Base-by-base conservation (phyloP, 1,284 basidiomycete species). In the Irpex lacteus region DNA sequence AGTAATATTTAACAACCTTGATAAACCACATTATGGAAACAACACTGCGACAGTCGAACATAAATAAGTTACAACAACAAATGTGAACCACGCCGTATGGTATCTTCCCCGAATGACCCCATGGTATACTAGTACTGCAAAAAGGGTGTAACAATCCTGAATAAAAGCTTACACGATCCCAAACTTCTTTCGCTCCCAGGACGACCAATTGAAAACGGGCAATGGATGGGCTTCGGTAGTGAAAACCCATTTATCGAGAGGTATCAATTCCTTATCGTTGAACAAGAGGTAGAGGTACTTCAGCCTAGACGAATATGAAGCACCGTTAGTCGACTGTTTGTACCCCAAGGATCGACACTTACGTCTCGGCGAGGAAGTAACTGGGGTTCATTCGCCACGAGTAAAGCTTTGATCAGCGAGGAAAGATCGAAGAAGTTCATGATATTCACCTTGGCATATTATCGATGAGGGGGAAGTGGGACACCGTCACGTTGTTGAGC, bases 141-240 rank as follows among this genome's bases (percentile, higher is more conserved):
- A 47, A 47, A 47, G 40, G 11, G 13, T n/a, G 15, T 47, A 13
- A 47, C 40, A 5, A 47, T 34, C 32, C 5, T 34, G 3, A 34
- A 34, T 6, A 47, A 47, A 13, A 1, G 11, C 11, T 32, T 19
- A 53, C 2, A 11, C 18, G 13, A 53, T 53, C 52, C 52, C 52
- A 32, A 53, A 53, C 18, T 53, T 53, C 52, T 19, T 53, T 9
- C 19, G 52, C 70, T 76, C 73, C 66, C 69, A 74, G 3, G 60
- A 59, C 18, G 81, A 83, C 90, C 88, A 92, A 60, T 82, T 72
- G 70, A 92, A 91, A n/a, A 91, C 78, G 4, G 91, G 91, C 6
- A 94, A 76, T 1, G 89, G 86, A 70, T 93, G 91, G 9, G 90
- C 91, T 76, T 93, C 93, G 1, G 93, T 95, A 72, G 94, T 95